Evolutionary conservation across 306 rosid genomes (phyloP).

Genomic region (Oemleria cerasiformis): DNA sequence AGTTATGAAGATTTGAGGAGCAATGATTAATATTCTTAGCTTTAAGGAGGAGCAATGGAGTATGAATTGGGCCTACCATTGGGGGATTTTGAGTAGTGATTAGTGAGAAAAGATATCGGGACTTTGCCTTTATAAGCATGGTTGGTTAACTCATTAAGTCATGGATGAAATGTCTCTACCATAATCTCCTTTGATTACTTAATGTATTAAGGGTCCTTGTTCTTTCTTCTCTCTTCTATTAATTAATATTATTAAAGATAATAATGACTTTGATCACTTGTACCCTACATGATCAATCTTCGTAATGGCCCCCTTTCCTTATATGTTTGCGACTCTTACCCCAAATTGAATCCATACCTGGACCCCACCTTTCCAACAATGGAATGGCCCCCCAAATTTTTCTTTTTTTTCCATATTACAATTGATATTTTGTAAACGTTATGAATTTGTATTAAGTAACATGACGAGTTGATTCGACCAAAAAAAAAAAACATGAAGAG

Average conservation of each 20-base stretch:
- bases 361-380: slow-evolving; percentile 22
- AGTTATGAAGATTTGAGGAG: slow-evolving; percentile 27
- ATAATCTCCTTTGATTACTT: slow-evolving; percentile 31
- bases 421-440: too few relatives aligned
- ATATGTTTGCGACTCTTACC: slow-evolving; percentile 7
- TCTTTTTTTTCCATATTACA: background rate
- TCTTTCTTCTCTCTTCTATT: background rate
- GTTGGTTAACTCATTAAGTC: slow-evolving; percentile 82
- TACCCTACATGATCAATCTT: slow-evolving; percentile 28
- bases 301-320: slow-evolving; percentile 28
- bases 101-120: slow-evolving; percentile 26
- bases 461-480: too few relatives aligned
- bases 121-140: slow-evolving; percentile 57
- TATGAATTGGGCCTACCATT: slow-evolving; percentile 55
- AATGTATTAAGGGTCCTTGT: slow-evolving; percentile 25
- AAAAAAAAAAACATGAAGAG: too few relatives aligned
- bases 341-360: slow-evolving; percentile 5
- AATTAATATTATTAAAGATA: slow-evolving; percentile 1
- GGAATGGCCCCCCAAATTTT: background rate
- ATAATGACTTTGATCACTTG: slow-evolving; percentile 12
- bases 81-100: slow-evolving; percentile 28
- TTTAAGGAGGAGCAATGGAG: slow-evolving; percentile 92
- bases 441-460: too few relatives aligned
- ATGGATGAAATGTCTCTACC: slow-evolving; percentile 91
- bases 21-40: slow-evolving; percentile 75